Evolutionary conservation across 1,284 basidiomycete species (phyloP).

Genomic region (Cryptococcus hybrid): DNA sequence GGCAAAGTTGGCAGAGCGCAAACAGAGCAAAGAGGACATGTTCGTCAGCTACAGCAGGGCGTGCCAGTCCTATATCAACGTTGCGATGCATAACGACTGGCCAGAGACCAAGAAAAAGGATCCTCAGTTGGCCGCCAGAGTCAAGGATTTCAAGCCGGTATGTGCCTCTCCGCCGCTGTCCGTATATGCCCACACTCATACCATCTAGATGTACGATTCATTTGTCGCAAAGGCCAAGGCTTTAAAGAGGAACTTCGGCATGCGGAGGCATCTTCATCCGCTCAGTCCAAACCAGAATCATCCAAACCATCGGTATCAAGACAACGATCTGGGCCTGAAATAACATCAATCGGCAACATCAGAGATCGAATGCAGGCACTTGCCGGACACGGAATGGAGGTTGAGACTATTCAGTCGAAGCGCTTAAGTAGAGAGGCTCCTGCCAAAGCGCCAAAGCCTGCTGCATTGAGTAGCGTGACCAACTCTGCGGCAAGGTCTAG

Average conservation of each 20-base stretch:
- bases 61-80: slow-evolving; percentile 26
- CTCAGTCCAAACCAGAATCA: slow-evolving; percentile 10
- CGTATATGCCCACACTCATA: background rate
- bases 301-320: background rate
- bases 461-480: slow-evolving; percentile 3
- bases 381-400: slow-evolving; percentile 45
- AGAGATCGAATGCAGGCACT: slow-evolving; percentile 49
- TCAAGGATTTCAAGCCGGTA: slow-evolving; percentile 43
- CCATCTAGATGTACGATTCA: slow-evolving; percentile 11
- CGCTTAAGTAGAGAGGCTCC: slow-evolving; percentile 34
- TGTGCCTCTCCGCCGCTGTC: slow-evolving; percentile 8
- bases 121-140: slow-evolving; percentile 26
- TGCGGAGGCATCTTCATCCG: background rate
- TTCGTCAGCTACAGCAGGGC: slow-evolving; percentile 42
- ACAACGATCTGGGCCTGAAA: slow-evolving; percentile 22
- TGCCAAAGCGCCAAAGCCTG: background rate
- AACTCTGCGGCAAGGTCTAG: slow-evolving; percentile 4
- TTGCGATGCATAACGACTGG: slow-evolving; percentile 27
- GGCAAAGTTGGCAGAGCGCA: slow-evolving; percentile 38
- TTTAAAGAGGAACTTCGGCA: slow-evolving; percentile 31
- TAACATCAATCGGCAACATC: slow-evolving; percentile 40
- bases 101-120: slow-evolving; percentile 27
- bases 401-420: slow-evolving; percentile 22
- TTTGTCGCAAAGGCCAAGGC: slow-evolving; percentile 40
- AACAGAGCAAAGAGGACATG: slow-evolving; percentile 34